Conservation (phyloP, 2,329 filamentous ascomycete genomes). For the Neofusicoccum laricinum region DNA sequence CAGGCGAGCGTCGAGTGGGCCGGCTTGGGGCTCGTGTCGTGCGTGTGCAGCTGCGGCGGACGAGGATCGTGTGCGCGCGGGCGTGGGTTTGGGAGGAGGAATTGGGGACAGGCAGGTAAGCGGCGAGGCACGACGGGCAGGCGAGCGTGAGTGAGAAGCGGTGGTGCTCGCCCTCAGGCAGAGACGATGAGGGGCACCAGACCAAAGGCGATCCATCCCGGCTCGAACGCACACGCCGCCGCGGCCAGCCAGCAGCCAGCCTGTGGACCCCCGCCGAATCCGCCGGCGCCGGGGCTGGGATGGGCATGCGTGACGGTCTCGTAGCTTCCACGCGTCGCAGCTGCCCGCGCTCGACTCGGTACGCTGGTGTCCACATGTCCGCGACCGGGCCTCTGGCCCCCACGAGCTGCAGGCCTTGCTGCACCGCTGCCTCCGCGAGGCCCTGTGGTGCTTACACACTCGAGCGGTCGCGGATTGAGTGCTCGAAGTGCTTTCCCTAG, state of each 20-base stretch:
- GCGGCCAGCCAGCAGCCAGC: neutral
- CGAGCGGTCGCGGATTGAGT: neutral
- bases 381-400: neutral
- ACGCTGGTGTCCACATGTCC: neutral
- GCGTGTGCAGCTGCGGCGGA: neutral
- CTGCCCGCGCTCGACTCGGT: neutral
- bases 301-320: neutral
- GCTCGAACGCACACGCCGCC: neutral
- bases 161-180: conserved; percentile 11
- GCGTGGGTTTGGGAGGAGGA: neutral
- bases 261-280: neutral
- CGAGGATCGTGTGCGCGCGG: conserved; percentile 5
- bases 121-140: neutral
- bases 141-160: neutral
- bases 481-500: neutral
- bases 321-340: conserved; percentile 2
- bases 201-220: conserved; percentile 4
- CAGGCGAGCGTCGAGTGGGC: conserved; percentile 8
- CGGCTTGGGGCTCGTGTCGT: conserved; percentile 4
- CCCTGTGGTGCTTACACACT: conserved; percentile 1
- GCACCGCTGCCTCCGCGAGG: neutral
- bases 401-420: neutral
- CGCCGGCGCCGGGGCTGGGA: neutral
- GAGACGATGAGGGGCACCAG: conserved; percentile 6
- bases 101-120: conserved; percentile 2